Evolutionary conservation across 2,329 filamentous ascomycete species (phyloP), one percentile per base, ranked within the genome.

Genomic region (Raffaelea arxii): DNA sequence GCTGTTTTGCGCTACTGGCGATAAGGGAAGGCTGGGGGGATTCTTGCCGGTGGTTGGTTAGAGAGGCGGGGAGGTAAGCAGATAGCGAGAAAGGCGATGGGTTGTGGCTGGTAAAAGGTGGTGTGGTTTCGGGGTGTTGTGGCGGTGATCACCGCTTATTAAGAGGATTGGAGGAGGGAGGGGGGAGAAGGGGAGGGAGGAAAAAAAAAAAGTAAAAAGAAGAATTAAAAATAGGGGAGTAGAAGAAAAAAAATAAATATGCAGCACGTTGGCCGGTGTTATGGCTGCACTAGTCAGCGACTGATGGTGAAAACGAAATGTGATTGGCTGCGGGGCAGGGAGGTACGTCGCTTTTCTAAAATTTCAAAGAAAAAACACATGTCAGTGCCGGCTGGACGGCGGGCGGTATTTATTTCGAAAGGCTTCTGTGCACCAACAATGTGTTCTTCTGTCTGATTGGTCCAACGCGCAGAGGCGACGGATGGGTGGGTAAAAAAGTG

Each of bases 331-430:
- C 24, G 48, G 43, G 41, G 41, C 32, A 14, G n/a, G 32, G 30
- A 36, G 49, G 25, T 47, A 50, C 50, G 54, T 55, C 51, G 46
- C 54, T 50, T 49, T 53, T 52, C 50, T n/a, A 55, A 59, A 53
- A 50, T 56, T 55, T 53, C 54, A 53, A 53, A 56, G 53, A 46
- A 51, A 58, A 57, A 59, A 58, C 56, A 56, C 54, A 56, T 58
- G 55, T 58, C 54, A 56, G 60, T 56, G 55, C 52, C 58, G 55
- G 57, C 58, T 56, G 60, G 59, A 53, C 58, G 58, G 56, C 53
- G 54, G 56, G 55, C 54, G 58, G 60, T 64, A 64, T 64, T 64
- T 64, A 64, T 63, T 56, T 59, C 55, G 52, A 54, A 54, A 49
- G 46, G 47, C 44, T 52, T 49, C 50, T 42, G 43, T 43, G 41